A percentile compares a stretch with the other conserved stretches of the same genome.
Conservation (phyloP, 176 grass and related monocot genomes). For the Oryza meridionalis region DNA sequence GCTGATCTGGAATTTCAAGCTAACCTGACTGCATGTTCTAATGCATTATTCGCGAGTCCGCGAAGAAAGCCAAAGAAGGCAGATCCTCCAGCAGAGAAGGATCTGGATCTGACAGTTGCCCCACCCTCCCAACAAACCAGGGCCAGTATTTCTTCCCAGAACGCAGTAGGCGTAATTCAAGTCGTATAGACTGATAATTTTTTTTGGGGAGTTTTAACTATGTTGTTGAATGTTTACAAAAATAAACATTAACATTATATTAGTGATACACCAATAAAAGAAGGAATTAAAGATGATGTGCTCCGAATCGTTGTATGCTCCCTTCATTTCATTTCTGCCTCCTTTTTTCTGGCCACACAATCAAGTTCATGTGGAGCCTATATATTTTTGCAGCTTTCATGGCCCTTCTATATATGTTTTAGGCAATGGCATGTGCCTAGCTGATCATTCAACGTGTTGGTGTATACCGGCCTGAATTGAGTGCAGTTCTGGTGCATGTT, state of each 20-base stretch:
- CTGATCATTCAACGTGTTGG: constrained; percentile 22
- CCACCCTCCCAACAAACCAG: constrained; percentile 53
- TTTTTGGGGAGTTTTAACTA: constrained; percentile 37
- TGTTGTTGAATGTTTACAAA: constrained; percentile 31
- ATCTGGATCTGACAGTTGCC: constrained; percentile 56
- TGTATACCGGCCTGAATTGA: constrained; percentile 7
- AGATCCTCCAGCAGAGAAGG: constrained; percentile 39
- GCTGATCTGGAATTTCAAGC: constrained; percentile 34
- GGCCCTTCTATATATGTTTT: constrained; percentile 4
- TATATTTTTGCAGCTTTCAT: constrained; percentile 11
- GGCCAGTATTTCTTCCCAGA: constrained; percentile 55
- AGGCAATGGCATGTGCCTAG: constrained; percentile 9
- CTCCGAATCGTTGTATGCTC: not conserved
- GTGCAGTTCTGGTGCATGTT: constrained; percentile 36
- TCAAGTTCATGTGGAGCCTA: not conserved
- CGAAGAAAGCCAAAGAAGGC: constrained; percentile 12
- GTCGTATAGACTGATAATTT: constrained; percentile 47
- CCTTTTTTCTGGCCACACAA: not conserved
- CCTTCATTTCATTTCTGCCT: not conserved
- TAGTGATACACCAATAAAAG: constrained; percentile 51
- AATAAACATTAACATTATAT: constrained; percentile 56
- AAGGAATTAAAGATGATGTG: constrained; percentile 16
- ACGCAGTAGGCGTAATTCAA: constrained; percentile 50
- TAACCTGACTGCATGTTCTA: constrained; percentile 47
- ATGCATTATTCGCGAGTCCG: constrained; percentile 37